These are phyloP conservation scores for Colletotrichum gigasporum DNA, from an alignment of 2,329 filamentous ascomycete genomes.

Conservation along the genomic window DNA sequence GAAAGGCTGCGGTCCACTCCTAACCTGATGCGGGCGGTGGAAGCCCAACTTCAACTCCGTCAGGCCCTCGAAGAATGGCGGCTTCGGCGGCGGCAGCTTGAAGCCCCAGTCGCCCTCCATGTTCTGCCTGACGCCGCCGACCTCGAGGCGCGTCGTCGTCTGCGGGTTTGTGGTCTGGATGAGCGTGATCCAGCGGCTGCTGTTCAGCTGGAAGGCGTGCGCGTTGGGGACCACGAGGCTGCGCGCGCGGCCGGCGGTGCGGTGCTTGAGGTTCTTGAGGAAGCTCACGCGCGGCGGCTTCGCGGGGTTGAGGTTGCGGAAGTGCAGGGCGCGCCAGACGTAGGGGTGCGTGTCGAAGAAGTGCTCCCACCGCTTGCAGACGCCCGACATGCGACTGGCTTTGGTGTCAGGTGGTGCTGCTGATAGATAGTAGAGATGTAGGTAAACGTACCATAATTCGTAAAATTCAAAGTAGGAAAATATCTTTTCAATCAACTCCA, in stretches of 20 bases:
- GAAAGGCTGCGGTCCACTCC: slow-evolving; percentile 20
- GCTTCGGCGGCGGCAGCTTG: slow-evolving; percentile 29
- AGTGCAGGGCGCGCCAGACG: slow-evolving; percentile 30
- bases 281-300: slow-evolving; percentile 20
- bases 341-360: slow-evolving; percentile 28
- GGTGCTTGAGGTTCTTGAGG: slow-evolving; percentile 20
- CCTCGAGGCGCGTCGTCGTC: slow-evolving; percentile 25
- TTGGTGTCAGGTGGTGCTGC: not conserved
- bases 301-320: slow-evolving; percentile 4
- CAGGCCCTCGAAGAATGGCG: slow-evolving; percentile 19
- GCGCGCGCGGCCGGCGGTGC: slow-evolving; percentile 23
- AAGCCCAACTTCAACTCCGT: slow-evolving; percentile 17
- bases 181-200: slow-evolving; percentile 26
- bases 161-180: slow-evolving; percentile 30
- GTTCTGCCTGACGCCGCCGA: slow-evolving; percentile 16
- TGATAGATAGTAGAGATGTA: too few relatives aligned
- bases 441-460: slow-evolving; percentile 28
- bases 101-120: slow-evolving; percentile 26
- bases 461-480: slow-evolving; percentile 45
- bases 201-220: slow-evolving; percentile 25
- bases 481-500: slow-evolving; percentile 47
- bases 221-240: slow-evolving; percentile 25
- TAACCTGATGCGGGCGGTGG: not conserved
- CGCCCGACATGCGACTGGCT: slow-evolving; percentile 21
- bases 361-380: slow-evolving; percentile 30